Evolutionary conservation across 805 yeast genomes (phyloP).

Genomic region (Isabelozyma heimii): DNA sequence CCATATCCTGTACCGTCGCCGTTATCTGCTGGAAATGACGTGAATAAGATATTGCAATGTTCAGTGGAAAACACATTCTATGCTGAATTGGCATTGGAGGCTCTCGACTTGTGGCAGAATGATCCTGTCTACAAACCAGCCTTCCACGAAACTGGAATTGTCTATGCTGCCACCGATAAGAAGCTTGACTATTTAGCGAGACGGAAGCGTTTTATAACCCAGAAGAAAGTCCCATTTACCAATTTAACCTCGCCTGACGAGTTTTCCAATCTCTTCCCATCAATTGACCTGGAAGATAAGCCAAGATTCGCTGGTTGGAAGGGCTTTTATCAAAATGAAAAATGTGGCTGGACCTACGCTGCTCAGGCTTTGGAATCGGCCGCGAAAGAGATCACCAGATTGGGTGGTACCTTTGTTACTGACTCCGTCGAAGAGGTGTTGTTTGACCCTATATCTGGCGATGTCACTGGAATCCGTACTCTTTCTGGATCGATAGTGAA

Average conservation of each 20-base stretch:
- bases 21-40: conserved; percentile 6
- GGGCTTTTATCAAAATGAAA: conserved; percentile 1
- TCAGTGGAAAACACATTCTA: conserved; percentile 1
- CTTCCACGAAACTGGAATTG: conserved; percentile 5
- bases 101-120: conserved; percentile 5
- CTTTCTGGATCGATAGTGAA: conserved; percentile 18
- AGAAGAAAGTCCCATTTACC: not conserved
- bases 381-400: conserved; percentile 19
- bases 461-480: conserved; percentile 22
- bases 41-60: conserved; percentile 4
- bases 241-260: not conserved
- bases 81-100: conserved; percentile 6
- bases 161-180: conserved; percentile 6
- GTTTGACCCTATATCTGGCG: conserved; percentile 4
- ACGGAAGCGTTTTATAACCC: conserved; percentile 1
- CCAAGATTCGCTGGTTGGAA: conserved; percentile 3
- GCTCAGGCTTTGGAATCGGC: conserved; percentile 4
- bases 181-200: not conserved
- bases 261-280: conserved; percentile 1
- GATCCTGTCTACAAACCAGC: conserved; percentile 3
- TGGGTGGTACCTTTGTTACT: conserved; percentile 31
- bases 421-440: conserved; percentile 19
- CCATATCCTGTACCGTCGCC: conserved; percentile 1
- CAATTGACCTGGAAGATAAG: conserved; percentile 1
- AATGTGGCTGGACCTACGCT: conserved; percentile 5